Evolutionary conservation across 108 stramenopile species (phyloP), one percentile per base, ranked within the genome.

Genomic region (Schizochytrium sp.): DNA sequence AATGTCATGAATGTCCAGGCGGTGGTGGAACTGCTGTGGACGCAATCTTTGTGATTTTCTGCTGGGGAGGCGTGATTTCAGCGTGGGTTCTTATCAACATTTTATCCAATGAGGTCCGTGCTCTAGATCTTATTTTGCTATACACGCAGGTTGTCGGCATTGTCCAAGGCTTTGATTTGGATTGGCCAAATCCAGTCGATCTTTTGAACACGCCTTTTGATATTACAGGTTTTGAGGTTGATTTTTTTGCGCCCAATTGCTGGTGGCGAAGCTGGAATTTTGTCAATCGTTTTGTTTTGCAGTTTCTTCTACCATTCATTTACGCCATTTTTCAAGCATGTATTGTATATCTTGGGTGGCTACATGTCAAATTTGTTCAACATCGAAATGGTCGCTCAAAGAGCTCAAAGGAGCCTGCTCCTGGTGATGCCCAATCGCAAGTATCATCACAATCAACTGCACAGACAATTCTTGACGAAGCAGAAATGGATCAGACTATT

Each of bases 131-230:
- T 38, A 44, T 69, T 7, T 3, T 69, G 1, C 28, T 69, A 44
- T 69, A 69, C 64, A 69, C 64, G 12, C 64, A 69, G 64, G 44
- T 69, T 15, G 64, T 69, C 42, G 64, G 64, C 28, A 69, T 69
- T 3, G 64, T 38, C 12, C 64, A 69, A 69, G 64, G 44, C 15
- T 69, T 69, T 69, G 64, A 69, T 69, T 44, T 69, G 64, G 40
- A 69, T 44, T 69, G 64, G 64, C 64, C 64, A 8, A 7, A 4
- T 44, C 64, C 64, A 15, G 64, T 69, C 42, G 28, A 69, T 44
- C 15, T 69, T 13, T 69, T 69, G 64, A 69, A 69, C 64, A 69
- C 64, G 64, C 64, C 64, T 69, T 69, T 69, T 15, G 64, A 69
- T 8, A 69, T 69, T 44, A 69, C 64, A 0, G 64, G 64, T 69